Conservation (phyloP, 805 yeast species). For the Ogataea nonfermentans region DNA sequence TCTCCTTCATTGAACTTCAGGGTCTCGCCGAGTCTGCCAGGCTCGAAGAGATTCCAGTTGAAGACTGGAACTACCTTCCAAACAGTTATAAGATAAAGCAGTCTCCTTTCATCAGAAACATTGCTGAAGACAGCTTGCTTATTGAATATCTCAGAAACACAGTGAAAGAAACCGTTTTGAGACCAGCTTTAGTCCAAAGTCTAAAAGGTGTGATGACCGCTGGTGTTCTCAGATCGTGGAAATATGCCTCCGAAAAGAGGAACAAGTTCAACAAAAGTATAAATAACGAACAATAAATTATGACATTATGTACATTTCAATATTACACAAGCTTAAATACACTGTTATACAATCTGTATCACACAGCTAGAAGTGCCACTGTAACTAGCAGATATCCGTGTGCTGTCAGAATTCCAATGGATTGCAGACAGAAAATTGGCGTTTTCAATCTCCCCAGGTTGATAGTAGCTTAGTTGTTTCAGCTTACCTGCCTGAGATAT, state of each 20-base stretch:
- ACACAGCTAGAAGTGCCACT: conserved; percentile 28
- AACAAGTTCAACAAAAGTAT: conserved; percentile 30
- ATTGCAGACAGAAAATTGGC: conserved; percentile 23
- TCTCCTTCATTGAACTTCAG: conserved; percentile 30
- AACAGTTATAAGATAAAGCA: conserved; percentile 21
- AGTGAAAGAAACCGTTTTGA: conserved; percentile 55
- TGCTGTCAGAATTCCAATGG: conserved; percentile 26
- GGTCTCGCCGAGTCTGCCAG: conserved; percentile 7
- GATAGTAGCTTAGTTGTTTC: conserved; percentile 24
- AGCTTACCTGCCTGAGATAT: conserved; percentile 21
- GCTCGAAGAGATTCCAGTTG: conserved; percentile 26
- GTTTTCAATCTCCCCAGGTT: conserved; percentile 20
- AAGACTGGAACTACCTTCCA: conserved; percentile 36
- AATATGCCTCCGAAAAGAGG: conserved; percentile 75
- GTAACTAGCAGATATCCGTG: conserved; percentile 29
- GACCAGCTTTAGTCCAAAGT: conserved; percentile 74
- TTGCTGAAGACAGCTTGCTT: conserved; percentile 43
- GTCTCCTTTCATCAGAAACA: conserved; percentile 38
- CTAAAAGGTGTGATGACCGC: conserved; percentile 86
- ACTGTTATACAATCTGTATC: conserved; percentile 16
- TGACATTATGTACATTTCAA: conserved; percentile 10
- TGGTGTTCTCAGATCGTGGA: conserved; percentile 66
- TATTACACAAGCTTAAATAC: conserved; percentile 6
- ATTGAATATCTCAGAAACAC: conserved; percentile 36
- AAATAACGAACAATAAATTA: conserved; percentile 4